Percentiles rank a stretch among this genome's conserved stretches.
These are phyloP conservation scores for Lentinula aciculospora DNA, from an alignment of 768 basidiomycete species.

Conservation along the genomic window DNA sequence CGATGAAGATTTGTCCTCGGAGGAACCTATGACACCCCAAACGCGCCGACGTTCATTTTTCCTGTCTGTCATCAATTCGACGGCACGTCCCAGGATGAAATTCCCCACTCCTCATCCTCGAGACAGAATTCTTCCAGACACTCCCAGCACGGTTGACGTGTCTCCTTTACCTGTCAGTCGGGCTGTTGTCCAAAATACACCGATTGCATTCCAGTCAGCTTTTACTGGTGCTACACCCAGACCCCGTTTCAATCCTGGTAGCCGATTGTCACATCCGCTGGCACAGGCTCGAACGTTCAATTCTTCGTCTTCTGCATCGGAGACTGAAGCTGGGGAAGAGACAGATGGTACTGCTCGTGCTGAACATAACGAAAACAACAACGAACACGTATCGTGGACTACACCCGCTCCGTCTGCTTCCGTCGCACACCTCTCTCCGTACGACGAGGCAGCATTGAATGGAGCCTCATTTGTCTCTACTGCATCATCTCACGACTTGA, in stretches of 20 bases:
- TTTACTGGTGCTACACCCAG: conserved; percentile 65
- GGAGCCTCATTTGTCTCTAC: conserved; percentile 74
- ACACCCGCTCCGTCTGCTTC: conserved; percentile 26
- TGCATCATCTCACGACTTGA: conserved; percentile 84
- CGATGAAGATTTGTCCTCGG: conserved; percentile 24
- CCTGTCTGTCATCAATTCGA: conserved; percentile 79
- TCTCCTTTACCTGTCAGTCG: conserved; percentile 22
- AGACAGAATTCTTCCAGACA: conserved; percentile 24
- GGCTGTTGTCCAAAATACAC: conserved; percentile 22
- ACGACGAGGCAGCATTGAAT: conserved; percentile 42
- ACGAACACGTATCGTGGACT: conserved; percentile 15
- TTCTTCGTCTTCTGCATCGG: conserved; percentile 33
- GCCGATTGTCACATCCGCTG: conserved; percentile 60
- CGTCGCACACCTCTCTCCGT: conserved; percentile 27
- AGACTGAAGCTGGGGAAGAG: conserved; percentile 24
- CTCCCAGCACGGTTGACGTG: conserved; percentile 26
- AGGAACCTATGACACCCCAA: conserved; percentile 59
- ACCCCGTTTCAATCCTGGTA: conserved; percentile 35
- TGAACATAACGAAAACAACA: conserved; percentile 16
- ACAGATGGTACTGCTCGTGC: conserved; percentile 16
- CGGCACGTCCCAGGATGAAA: conserved; percentile 66
- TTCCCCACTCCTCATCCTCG: conserved; percentile 59
- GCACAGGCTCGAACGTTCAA: conserved; percentile 49
- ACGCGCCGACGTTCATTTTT: conserved; percentile 78
- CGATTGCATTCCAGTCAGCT: conserved; percentile 37